Percentiles rank a stretch among this genome's conserved stretches.
phyloP scores from a whole-genome alignment of 2,329 filamentous ascomycete genomes.

The Penicillium sp. region DNA sequence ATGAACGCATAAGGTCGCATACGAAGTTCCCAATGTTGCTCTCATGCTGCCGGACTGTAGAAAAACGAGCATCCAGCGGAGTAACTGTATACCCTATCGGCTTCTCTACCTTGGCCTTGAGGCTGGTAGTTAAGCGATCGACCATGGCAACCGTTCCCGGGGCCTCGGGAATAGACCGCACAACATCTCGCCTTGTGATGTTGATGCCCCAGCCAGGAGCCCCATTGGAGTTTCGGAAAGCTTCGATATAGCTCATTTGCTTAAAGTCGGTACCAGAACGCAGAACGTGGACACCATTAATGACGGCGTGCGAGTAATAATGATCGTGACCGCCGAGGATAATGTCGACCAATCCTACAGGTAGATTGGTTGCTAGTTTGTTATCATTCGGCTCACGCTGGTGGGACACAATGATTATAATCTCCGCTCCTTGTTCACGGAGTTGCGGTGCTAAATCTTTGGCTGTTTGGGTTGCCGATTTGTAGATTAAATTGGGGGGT shows the following conservation, averaged over 20 bases:
- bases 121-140: constrained; percentile 66
- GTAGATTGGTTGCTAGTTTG: constrained; percentile 72
- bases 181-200: constrained; percentile 72
- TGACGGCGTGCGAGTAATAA: constrained; percentile 74
- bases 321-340: constrained; percentile 90
- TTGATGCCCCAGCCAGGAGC: constrained; percentile 71
- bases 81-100: constrained; percentile 79
- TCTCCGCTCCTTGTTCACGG: constrained; percentile 73
- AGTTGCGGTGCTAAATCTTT: constrained; percentile 72
- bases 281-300: constrained; percentile 81
- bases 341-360: constrained; percentile 74
- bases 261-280: constrained; percentile 90
- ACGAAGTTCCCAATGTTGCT: constrained; percentile 90
- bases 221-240: constrained; percentile 55
- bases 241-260: constrained; percentile 85
- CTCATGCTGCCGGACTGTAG: constrained; percentile 72
- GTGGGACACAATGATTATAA: constrained; percentile 80
- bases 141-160: constrained; percentile 61
- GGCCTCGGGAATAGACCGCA: constrained; percentile 67
- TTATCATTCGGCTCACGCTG: constrained; percentile 87
- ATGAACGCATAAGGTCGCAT: constrained; percentile 83
- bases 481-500: constrained; percentile 78
- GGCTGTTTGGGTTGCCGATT: constrained; percentile 73
- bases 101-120: constrained; percentile 76
- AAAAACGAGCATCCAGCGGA: constrained; percentile 82